Evolutionary conservation across 495 filamentous ascomycete genomes (phyloP), one percentile per base, ranked within the genome.

Genomic region (Penicillium coprophilum): DNA sequence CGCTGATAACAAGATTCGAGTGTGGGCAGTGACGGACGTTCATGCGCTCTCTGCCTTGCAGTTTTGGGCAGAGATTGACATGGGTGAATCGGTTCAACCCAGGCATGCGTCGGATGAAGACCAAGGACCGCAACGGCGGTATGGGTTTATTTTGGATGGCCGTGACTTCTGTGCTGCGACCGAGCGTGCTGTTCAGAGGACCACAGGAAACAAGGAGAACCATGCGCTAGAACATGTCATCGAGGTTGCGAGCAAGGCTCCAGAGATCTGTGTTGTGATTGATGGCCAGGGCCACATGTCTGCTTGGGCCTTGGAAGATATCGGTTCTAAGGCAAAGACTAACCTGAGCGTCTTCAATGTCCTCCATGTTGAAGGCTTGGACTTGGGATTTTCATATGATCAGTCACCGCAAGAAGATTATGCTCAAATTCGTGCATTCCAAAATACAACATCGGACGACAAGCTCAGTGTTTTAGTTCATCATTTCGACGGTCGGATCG

Each of bases 271-370:
- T 60, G 78, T 97, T 15, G 85, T 93, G 3, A 77, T 96, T 49
- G 92, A 99, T 71, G 86, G 87, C 19, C 76, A 81, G 36, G 94
- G 94, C 5, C 83, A 87, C 61, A 91, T 97, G 90, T 91, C 89
- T 45, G 94, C 92, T 0, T 96, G 93, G 93, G 95, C 90, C 2
- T 67, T 99, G 52, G 92, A 97, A 69, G 91, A 92, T 65, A 81
- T 97, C 23, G 90, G 91, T 17, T 86, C 83, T 62, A 94, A 90
- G 60, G 72, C 76, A 30, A 83, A 79, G 58, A 82, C 86, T 58
- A 80, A 81, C 3, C 79, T 85, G 38, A 85, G 87, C 66, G 83
- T 92, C 27, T 96, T 96, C 76, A 96, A 96, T 61, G 84, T 97
- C 62, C 85, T 91, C 6, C 89, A 96, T 68, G 84, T 90, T 21